phyloP scores from a whole-genome alignment of 176 grass and related monocot species.

The Oryza glumipatula region DNA sequence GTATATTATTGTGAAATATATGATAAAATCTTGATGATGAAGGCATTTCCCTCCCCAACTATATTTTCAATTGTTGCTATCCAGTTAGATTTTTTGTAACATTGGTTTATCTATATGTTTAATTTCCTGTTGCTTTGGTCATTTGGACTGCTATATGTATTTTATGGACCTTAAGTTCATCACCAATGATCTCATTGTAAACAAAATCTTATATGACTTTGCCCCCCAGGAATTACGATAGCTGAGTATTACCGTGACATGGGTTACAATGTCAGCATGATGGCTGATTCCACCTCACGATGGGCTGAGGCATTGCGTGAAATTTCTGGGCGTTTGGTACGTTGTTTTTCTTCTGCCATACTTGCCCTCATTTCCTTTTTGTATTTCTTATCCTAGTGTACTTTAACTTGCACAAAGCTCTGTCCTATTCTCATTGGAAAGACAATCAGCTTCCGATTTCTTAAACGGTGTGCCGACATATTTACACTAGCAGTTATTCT shows the following conservation, averaged over 20 bases:
- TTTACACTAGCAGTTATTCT: neutral
- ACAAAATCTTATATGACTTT: slow-evolving; percentile 31
- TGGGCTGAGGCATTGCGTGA: slow-evolving; percentile 88
- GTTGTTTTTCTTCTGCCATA: neutral
- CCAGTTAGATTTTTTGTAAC: slow-evolving; percentile 2
- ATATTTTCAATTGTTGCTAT: neutral
- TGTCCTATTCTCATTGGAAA: neutral
- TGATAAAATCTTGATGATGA: neutral
- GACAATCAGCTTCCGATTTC: neutral
- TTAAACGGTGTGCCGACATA: neutral
- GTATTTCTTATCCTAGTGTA: neutral
- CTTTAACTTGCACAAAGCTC: neutral
- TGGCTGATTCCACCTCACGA: slow-evolving; percentile 94
- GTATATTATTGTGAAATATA: neutral
- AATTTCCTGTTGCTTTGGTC: neutral
- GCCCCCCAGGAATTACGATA: slow-evolving; percentile 68
- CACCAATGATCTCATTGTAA: neutral
- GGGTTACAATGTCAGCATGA: slow-evolving; percentile 98
- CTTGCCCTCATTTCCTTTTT: neutral
- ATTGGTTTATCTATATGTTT: neutral
- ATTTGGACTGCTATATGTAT: neutral
- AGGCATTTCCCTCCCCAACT: neutral
- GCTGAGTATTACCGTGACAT: slow-evolving; percentile 97
- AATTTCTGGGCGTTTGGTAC: slow-evolving; percentile 70
- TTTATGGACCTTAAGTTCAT: neutral